These are phyloP conservation scores for Penicillium silybi DNA, from an alignment of 495 filamentous ascomycete genomes.

Conservation along the genomic window DNA sequence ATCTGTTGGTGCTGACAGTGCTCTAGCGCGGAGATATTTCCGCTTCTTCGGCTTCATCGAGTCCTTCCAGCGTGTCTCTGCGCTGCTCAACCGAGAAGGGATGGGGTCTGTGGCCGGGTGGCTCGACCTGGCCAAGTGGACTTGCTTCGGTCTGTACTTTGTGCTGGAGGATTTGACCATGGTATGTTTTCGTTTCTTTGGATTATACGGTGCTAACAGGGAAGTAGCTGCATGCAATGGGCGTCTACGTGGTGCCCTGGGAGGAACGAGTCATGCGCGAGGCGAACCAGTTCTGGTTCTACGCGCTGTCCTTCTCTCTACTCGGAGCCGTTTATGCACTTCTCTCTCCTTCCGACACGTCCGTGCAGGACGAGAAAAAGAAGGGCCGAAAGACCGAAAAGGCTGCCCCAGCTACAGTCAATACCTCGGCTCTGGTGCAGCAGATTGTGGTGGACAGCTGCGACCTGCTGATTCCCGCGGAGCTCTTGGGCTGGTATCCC, in stretches of 20 bases:
- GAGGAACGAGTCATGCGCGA: slow-evolving; percentile 38
- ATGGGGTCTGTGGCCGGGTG: slow-evolving; percentile 15
- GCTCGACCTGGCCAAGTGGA: slow-evolving; percentile 35
- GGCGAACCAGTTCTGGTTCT: slow-evolving; percentile 64
- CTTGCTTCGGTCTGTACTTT: slow-evolving; percentile 38
- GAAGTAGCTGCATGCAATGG: slow-evolving; percentile 45
- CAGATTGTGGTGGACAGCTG: slow-evolving; percentile 50
- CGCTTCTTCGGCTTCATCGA: slow-evolving; percentile 62
- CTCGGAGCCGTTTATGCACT: slow-evolving; percentile 21
- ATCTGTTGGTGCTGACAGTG: slow-evolving; percentile 1
- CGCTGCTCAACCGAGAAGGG: slow-evolving; percentile 18
- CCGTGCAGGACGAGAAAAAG: slow-evolving; percentile 1
- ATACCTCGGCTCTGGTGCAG: slow-evolving; percentile 17
- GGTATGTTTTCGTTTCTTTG: slow-evolving; percentile 19
- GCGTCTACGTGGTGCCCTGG: slow-evolving; percentile 35
- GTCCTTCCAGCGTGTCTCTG: slow-evolving; percentile 48
- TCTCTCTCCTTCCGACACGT: slow-evolving; percentile 4
- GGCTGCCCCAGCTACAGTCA: neutral
- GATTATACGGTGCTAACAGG: neutral
- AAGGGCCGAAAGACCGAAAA: slow-evolving; percentile 11
- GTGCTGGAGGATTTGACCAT: slow-evolving; percentile 39
- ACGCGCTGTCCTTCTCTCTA: slow-evolving; percentile 43
- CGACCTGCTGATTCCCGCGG: slow-evolving; percentile 54
- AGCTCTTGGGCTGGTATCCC: slow-evolving; percentile 52
- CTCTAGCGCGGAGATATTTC: slow-evolving; percentile 51